Base-by-base conservation (phyloP, 345 rosid species). In the Linum trigynum region DNA sequence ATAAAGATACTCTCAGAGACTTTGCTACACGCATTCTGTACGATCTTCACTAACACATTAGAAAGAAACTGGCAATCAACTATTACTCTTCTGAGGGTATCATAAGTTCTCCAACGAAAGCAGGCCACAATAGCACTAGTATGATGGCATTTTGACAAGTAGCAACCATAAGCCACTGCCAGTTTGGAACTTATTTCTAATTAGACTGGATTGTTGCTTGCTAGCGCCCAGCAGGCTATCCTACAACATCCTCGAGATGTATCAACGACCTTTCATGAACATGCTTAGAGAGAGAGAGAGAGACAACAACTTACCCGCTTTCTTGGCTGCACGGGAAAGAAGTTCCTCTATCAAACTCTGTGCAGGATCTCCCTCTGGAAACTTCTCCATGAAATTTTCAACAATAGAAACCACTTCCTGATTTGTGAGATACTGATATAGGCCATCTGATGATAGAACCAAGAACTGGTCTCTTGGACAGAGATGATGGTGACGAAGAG, bases 341-440 rank as follows among this genome's bases (percentile, higher is more conserved):
- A 92, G 85, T 80, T 90, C 98, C 71, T 92, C 94, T 76, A 92
- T 86, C 45, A 92, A 77, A 72, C 83, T 91, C 76, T 92, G 98
- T 63, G 97, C 97, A 59, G 98, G 98, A 73, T 92, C 97, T 60
- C 98, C 98, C 50, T 90, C 96, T 35, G 97, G 98, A 79, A 86
- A 90, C 75, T 85, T 88, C 85, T 85, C 95, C 91, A 88, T 82
- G 80, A 88, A 88, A 73, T 67, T 81, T 82, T 84, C 89, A 61
- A 91, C 85, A 71, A 75, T 73, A 66, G 91, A 81, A 72, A 92
- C 98, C 67, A 88, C 98, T 80, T 92, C 94, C 72, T 84, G 86
- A 70, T 92, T 92, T 80, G 81, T 88, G 68, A 92, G 77, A 77
- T 92, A 90, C 78, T 92, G 98, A 79, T 92, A 92, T 72, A 92